A percentile compares a stretch with the other conserved stretches of the same genome.
These are phyloP conservation scores for Boletus sp. DNA, from an alignment of 1,284 basidiomycete genomes.

Conservation along the genomic window DNA sequence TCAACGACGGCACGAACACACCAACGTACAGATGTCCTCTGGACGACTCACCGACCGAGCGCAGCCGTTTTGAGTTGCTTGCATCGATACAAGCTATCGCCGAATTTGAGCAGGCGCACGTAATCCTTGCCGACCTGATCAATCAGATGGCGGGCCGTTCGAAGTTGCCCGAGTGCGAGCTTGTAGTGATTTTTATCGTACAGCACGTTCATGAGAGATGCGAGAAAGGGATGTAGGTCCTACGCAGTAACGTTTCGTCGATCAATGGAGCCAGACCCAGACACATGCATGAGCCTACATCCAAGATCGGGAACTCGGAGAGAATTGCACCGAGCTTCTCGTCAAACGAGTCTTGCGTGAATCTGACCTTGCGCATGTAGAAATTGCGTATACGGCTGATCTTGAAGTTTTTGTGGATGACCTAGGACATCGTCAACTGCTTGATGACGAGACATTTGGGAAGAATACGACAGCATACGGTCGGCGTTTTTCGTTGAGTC, in stretches of 20 bases:
- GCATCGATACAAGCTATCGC: constrained; percentile 92
- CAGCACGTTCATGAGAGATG: constrained; percentile 91
- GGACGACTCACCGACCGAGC: constrained; percentile 72
- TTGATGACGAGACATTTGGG: constrained; percentile 1
- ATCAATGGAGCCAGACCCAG: background rate
- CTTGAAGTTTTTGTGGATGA: constrained; percentile 99
- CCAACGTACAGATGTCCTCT: background rate
- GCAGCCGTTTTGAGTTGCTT: constrained; percentile 96
- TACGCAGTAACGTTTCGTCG: constrained; percentile 33
- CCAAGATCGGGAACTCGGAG: constrained; percentile 94
- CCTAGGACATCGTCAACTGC: constrained; percentile 40
- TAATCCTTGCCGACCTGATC: constrained; percentile 96
- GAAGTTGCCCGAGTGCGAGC: constrained; percentile 90
- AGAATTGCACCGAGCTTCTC: constrained; percentile 95
- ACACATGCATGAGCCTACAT: constrained; percentile 57
- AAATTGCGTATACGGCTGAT: constrained; percentile 92
- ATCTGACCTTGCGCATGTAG: constrained; percentile 99
- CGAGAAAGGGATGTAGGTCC: constrained; percentile 94
- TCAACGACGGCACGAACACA: constrained; percentile 1
- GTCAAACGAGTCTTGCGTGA: constrained; percentile 96
- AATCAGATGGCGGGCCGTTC: constrained; percentile 90
- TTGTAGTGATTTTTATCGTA: constrained; percentile 99
- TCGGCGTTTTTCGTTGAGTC: constrained; percentile 96
- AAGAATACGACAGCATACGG: constrained; percentile 46
- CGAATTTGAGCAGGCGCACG: constrained; percentile 91